Evolutionary conservation across 345 rosid species (phyloP).

Genomic region (Kernera saxatilis): DNA sequence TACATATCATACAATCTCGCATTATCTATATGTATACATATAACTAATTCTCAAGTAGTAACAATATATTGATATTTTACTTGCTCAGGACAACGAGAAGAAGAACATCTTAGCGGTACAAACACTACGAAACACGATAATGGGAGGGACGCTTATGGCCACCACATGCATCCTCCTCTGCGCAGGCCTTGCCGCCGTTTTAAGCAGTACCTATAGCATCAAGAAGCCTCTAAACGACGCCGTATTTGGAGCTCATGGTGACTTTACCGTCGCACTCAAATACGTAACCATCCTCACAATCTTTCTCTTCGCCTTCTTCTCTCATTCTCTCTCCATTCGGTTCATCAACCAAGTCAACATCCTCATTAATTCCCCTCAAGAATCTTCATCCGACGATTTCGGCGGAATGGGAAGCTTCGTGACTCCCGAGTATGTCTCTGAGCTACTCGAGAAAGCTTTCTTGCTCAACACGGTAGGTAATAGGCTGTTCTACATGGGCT

Average conservation of each 20-base stretch:
- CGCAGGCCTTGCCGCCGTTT: slow-evolving; percentile 75
- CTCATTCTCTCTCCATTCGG: slow-evolving; percentile 75
- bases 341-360: slow-evolving; percentile 83
- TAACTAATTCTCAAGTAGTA: neutral
- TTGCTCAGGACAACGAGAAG: slow-evolving; percentile 85
- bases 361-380: slow-evolving; percentile 64
- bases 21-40: neutral
- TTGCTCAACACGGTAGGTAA: slow-evolving; percentile 73
- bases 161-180: slow-evolving; percentile 84
- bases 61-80: neutral
- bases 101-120: slow-evolving; percentile 89
- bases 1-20: too few species aligned
- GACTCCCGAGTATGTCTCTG: slow-evolving; percentile 49
- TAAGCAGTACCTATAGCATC: slow-evolving; percentile 91
- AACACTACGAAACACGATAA: slow-evolving; percentile 74
- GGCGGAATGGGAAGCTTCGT: slow-evolving; percentile 25
- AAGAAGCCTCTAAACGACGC: slow-evolving; percentile 76
- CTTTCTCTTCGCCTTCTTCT: slow-evolving; percentile 78
- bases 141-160: slow-evolving; percentile 97
- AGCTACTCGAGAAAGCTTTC: slow-evolving; percentile 67
- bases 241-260: slow-evolving; percentile 84
- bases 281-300: slow-evolving; percentile 66
- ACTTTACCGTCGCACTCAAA: slow-evolving; percentile 71
- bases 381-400: slow-evolving; percentile 15
- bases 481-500: slow-evolving; percentile 68